Evolutionary conservation across 2,329 filamentous ascomycete genomes (phyloP), one percentile per base, ranked within the genome.

Genomic region (Epichloe aotearoae): DNA sequence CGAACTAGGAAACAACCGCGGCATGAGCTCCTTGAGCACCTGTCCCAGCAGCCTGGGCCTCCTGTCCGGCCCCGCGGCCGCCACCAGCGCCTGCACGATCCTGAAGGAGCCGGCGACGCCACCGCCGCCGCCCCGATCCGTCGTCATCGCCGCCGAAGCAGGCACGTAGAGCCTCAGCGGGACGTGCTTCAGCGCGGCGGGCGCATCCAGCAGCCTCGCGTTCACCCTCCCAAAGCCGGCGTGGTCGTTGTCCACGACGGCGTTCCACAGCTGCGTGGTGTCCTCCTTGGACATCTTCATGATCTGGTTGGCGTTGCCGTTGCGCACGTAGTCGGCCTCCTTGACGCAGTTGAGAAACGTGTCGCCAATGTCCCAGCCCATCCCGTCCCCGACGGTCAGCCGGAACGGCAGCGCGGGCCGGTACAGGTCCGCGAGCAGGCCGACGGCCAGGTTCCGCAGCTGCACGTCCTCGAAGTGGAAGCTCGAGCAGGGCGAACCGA

Each of bases 151-250:
- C 11, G 44, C 44, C 14, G 30, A 45, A 7, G 33, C 43, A n/a
- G 85, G 86, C 46, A 97, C 80, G 67, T 96, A 98, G 50, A 97
- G 71, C 50, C 90, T 83, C 39, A 97, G 69, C 0, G 93, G 93
- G n/a, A 97, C 75, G 66, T 95, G 83, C 53, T 83, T 83, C 49
- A 96, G 76, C 17, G 83, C 79, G 6, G 80, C 79, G 1, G 88
- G 82, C 3, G 84, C 79, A 60, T 86, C 85, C 54, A 97, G 77
- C 3, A 96, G 77, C 55, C 83, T 84, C 55, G 75, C 79, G 63
- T 90, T 84, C 59, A 97, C 82, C 52, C 79, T 79, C 61, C 79
- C 77, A 68, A 86, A 97, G 40, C 82, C 72, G 8, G 71, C 58
- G 58, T 86, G 82, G 66, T 96, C 82, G 59, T 94, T 86, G 58